Evolutionary conservation across 1,139 yeast genomes (phyloP).

Genomic region (Candida smagusa): DNA sequence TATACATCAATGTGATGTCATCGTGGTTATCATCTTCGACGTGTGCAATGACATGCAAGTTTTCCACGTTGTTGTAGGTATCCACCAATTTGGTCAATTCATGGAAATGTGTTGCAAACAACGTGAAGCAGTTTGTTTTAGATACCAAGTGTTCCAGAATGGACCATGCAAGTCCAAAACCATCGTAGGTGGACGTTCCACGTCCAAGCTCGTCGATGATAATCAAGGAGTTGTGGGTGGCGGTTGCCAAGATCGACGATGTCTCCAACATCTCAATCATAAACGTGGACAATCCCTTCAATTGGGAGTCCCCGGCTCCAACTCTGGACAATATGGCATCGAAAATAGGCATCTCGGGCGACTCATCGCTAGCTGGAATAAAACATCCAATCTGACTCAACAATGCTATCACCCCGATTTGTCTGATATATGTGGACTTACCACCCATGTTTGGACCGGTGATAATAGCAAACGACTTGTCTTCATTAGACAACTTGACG

Average conservation of each 20-base stretch:
- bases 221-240: constrained; percentile 78
- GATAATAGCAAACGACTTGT: constrained; percentile 70
- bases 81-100: constrained; percentile 81
- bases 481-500: constrained; percentile 45
- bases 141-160: constrained; percentile 81
- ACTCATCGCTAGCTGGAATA: constrained; percentile 54
- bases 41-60: constrained; percentile 93
- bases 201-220: constrained; percentile 95
- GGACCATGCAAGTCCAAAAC: constrained; percentile 97
- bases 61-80: constrained; percentile 57
- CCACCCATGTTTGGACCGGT: constrained; percentile 99
- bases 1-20: constrained; percentile 84
- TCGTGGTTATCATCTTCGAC: constrained; percentile 50
- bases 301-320: constrained; percentile 98
- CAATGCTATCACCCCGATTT: constrained; percentile 82
- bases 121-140: constrained; percentile 68
- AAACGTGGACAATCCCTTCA: constrained; percentile 93
- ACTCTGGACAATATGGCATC: constrained; percentile 94
- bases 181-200: constrained; percentile 96
- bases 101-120: constrained; percentile 97
- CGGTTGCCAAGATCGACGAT: constrained; percentile 83
- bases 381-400: constrained; percentile 94
- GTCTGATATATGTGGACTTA: constrained; percentile 90
- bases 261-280: constrained; percentile 99
- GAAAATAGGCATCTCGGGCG: constrained; percentile 74